A percentile compares a stretch with the other conserved stretches of the same genome.
Evolutionary conservation across 352 stramenopile genomes (phyloP).

Genomic region (Pythium guiyangense): DNA sequence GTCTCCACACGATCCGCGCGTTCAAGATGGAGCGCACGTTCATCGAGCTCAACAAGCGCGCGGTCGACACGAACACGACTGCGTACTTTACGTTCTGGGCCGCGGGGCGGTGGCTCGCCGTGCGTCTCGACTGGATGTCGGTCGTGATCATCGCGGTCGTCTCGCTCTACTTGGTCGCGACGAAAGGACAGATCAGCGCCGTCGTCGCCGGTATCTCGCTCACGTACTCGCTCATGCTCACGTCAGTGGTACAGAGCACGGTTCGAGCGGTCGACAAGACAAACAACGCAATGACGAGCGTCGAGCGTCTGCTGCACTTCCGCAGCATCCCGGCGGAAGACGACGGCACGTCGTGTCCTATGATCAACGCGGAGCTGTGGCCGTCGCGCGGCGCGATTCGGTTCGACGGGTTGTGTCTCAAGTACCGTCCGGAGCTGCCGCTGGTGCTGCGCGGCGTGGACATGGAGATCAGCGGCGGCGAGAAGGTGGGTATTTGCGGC

Average conservation of each 20-base stretch:
- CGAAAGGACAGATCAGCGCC: conserved; percentile 27
- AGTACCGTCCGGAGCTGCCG: no score
- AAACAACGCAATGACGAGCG: conserved; percentile 36
- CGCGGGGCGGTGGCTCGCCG: conserved; percentile 89
- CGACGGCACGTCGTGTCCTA: not conserved
- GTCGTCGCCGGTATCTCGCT: no score
- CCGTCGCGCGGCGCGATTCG: conserved; percentile 13
- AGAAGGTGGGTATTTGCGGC: no score
- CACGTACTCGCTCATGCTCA: conserved; percentile 39
- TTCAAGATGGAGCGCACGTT: conserved; percentile 29
- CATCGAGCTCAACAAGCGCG: conserved; percentile 28
- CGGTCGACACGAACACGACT: conserved; percentile 37
- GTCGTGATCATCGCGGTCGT: conserved; percentile 87
- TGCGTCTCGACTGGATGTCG: conserved; percentile 84
- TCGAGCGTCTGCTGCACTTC: conserved; percentile 34
- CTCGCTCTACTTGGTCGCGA: conserved; percentile 80
- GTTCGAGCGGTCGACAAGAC: conserved; percentile 22
- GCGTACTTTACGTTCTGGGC: conserved; percentile 48
- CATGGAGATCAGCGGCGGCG: no score
- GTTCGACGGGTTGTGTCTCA: no score
- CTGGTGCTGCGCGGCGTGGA: no score
- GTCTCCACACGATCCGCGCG: no score
- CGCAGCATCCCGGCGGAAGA: conserved; percentile 16
- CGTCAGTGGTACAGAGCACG: no score
- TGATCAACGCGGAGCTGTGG: conserved; percentile 3